Evolutionary conservation across 2,329 filamentous ascomycete species (phyloP).

Genomic region (Helotiales sp.): DNA sequence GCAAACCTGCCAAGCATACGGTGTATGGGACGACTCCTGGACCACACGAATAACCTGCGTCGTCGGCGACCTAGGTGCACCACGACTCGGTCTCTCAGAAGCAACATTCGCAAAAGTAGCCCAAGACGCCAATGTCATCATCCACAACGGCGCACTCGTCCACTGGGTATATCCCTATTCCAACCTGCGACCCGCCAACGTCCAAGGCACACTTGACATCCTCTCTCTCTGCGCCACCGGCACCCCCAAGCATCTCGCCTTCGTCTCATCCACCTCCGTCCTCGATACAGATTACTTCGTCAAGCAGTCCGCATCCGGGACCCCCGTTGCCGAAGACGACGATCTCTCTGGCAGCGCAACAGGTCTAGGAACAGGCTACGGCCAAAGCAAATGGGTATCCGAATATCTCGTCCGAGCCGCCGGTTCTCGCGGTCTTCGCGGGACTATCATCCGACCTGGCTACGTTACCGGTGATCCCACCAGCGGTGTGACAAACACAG

Average conservation of each 20-base stretch:
- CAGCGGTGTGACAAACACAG: constrained; percentile 76
- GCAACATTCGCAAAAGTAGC: constrained; percentile 68
- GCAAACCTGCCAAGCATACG: constrained; percentile 74
- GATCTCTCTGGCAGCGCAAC: constrained; percentile 76
- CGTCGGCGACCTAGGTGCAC: constrained; percentile 74
- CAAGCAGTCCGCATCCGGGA: constrained; percentile 69
- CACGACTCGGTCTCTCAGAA: constrained; percentile 73
- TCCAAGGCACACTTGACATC: constrained; percentile 78
- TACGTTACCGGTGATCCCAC: constrained; percentile 79
- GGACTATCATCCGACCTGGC: constrained; percentile 79
- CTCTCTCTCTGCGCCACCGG: constrained; percentile 77
- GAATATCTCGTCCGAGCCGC: constrained; percentile 77
- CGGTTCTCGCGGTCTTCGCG: constrained; percentile 74
- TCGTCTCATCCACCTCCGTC: constrained; percentile 81
- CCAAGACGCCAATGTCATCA: constrained; percentile 70
- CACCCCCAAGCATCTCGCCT: constrained; percentile 79
- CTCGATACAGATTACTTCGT: constrained; percentile 85
- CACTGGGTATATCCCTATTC: constrained; percentile 85
- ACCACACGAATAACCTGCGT: constrained; percentile 67
- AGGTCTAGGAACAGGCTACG: constrained; percentile 85
- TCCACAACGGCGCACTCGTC: constrained; percentile 82
- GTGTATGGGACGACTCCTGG: constrained; percentile 78
- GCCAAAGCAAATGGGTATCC: constrained; percentile 84
- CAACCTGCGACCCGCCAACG: constrained; percentile 74
- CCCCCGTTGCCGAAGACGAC: constrained; percentile 74